A percentile compares a stretch with the other conserved stretches of the same genome.
phyloP scores from a whole-genome alignment of 2,329 filamentous ascomycete species.

The Aulographum hederae region DNA sequence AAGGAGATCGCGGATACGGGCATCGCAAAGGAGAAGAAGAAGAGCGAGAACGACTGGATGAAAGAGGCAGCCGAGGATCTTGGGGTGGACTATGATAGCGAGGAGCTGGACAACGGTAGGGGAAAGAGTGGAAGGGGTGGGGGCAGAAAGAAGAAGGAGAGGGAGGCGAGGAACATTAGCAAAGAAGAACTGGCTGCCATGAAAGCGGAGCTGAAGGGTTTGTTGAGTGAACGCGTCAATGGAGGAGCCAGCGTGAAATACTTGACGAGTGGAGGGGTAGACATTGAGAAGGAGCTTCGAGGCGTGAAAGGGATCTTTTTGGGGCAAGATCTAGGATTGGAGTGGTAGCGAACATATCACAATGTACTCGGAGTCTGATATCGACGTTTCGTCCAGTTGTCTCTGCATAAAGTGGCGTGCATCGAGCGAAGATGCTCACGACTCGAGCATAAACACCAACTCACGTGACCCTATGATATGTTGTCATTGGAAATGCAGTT shows the following conservation, averaged over 20 bases:
- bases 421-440: no score
- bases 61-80: conserved; percentile 74
- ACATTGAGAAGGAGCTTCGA: conserved; percentile 56
- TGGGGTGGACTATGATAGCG: conserved; percentile 82
- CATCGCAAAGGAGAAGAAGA: conserved; percentile 74
- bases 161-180: conserved; percentile 44
- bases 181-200: conserved; percentile 58
- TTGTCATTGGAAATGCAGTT: no score
- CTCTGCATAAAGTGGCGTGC: no score
- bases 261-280: conserved; percentile 62
- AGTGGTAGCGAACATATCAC: no score
- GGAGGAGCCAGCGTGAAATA: conserved; percentile 78
- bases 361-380: no score
- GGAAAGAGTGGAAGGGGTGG: conserved; percentile 46
- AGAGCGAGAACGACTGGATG: conserved; percentile 71
- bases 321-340: conserved; percentile 33
- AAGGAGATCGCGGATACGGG: conserved; percentile 71
- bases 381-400: no score
- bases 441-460: no score
- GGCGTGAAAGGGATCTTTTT: conserved; percentile 48
- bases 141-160: conserved; percentile 57
- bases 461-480: no score
- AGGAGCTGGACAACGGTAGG: conserved; percentile 50
- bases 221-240: conserved; percentile 61
- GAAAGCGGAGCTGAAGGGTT: conserved; percentile 50